These are phyloP conservation scores for Helianthus annuus DNA, from an alignment of 129 eudicot species.

Conservation along the genomic window DNA sequence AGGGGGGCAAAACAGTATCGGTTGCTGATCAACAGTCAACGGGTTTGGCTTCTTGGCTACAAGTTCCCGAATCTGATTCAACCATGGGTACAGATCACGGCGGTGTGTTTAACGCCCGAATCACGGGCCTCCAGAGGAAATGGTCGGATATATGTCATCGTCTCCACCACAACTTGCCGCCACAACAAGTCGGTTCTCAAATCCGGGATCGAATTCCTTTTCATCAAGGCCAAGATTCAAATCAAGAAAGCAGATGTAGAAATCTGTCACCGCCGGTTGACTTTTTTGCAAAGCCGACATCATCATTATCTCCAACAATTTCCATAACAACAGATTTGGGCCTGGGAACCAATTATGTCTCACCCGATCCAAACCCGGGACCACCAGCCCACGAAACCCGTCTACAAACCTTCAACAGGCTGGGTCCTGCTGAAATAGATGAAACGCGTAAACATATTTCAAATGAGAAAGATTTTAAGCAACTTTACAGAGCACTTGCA, in stretches of 20 bases:
- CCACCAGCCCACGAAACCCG: constrained; percentile 25
- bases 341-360: constrained; percentile 58
- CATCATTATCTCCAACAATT: constrained; percentile 29
- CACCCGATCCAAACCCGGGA: constrained; percentile 28
- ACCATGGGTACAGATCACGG: constrained; percentile 55
- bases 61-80: constrained; percentile 42
- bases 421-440: constrained; percentile 31
- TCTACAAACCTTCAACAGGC: constrained; percentile 28
- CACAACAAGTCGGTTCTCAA: constrained; percentile 28
- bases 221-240: constrained; percentile 25
- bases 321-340: constrained; percentile 83
- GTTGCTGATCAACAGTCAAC: constrained; percentile 49
- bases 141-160: constrained; percentile 82
- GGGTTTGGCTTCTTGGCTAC: constrained; percentile 64
- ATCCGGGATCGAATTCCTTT: constrained; percentile 30
- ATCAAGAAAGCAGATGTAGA: constrained; percentile 29
- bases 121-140: constrained; percentile 63
- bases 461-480: constrained; percentile 53
- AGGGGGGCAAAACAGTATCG: constrained; percentile 47
- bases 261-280: constrained; percentile 41
- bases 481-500: constrained; percentile 50
- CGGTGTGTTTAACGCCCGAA: constrained; percentile 42
- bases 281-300: constrained; percentile 27
- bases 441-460: constrained; percentile 28
- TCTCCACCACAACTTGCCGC: constrained; percentile 41